Evolutionary conservation across 371 early-diverging fungal genomes (phyloP).

Genomic region (Dipsacomyces acuminosporus): DNA sequence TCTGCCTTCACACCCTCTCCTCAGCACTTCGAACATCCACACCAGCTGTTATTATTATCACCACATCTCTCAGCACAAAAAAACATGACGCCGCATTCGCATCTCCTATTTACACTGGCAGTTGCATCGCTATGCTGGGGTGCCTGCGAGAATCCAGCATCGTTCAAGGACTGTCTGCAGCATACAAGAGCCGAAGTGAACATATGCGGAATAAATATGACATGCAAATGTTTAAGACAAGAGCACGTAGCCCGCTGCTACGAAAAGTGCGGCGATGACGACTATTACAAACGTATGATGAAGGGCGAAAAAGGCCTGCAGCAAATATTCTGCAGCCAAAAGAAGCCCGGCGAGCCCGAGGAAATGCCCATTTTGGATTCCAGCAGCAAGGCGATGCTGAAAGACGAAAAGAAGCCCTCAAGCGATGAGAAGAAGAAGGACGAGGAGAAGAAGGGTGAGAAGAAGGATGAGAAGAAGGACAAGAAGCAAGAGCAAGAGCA

Average conservation of each 20-base stretch:
- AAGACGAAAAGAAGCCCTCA: constrained; percentile 1
- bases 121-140: no score
- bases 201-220: constrained; percentile 43
- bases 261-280: constrained; percentile 40
- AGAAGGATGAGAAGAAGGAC: background rate
- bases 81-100: no score
- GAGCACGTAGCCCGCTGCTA: constrained; percentile 33
- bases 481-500: no score
- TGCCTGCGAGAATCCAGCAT: no score
- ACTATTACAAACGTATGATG: constrained; percentile 19
- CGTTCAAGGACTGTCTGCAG: no score
- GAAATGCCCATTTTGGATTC: constrained; percentile 36
- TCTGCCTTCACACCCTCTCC: no score
- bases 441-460: background rate
- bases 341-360: constrained; percentile 25
- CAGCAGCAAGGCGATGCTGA: constrained; percentile 2
- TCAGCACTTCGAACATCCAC: no score
- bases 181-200: constrained; percentile 44
- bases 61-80: no score
- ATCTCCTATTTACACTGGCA: no score
- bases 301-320: constrained; percentile 31
- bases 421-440: background rate
- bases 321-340: constrained; percentile 43
- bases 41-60: no score
- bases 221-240: constrained; percentile 36